Evolutionary conservation across 2,329 filamentous ascomycete species (phyloP).

Genomic region (Aspergillus pseudoglaucus): DNA sequence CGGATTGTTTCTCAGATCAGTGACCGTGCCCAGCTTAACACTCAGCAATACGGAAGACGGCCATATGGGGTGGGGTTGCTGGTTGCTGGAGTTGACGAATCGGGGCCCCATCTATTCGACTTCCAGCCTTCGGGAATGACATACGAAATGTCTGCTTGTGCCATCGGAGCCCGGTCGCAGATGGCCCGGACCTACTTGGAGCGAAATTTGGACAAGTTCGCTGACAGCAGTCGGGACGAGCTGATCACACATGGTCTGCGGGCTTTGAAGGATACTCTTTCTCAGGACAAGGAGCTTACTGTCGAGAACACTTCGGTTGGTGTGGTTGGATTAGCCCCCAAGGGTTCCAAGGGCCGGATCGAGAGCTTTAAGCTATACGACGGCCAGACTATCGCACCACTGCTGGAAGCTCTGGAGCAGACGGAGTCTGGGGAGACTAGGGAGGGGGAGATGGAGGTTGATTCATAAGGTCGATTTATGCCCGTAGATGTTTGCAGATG

Average conservation of each 20-base stretch:
- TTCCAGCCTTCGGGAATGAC: slow-evolving; percentile 96
- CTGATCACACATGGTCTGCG: slow-evolving; percentile 83
- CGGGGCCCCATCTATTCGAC: slow-evolving; percentile 92
- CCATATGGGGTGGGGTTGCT: slow-evolving; percentile 93
- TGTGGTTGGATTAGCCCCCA: slow-evolving; percentile 61
- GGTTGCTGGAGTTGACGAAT: slow-evolving; percentile 88
- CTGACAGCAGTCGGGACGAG: slow-evolving; percentile 69
- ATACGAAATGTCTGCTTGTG: slow-evolving; percentile 93
- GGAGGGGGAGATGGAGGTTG: slow-evolving; percentile 51
- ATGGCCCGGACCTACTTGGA: slow-evolving; percentile 98
- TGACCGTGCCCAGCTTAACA: slow-evolving; percentile 95
- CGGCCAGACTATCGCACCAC: slow-evolving; percentile 75
- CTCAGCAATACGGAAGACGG: slow-evolving; percentile 92
- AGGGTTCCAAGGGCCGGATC: slow-evolving; percentile 48
- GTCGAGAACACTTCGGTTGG: slow-evolving; percentile 94
- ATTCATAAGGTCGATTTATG: slow-evolving; percentile 35
- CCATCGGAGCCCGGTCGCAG: slow-evolving; percentile 91
- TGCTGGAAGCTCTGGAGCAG: slow-evolving; percentile 65
- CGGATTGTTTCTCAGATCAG: slow-evolving; percentile 87
- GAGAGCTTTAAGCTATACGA: slow-evolving; percentile 90
- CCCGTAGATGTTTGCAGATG: slow-evolving; percentile 23
- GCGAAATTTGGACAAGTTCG: slow-evolving; percentile 79
- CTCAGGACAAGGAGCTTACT: slow-evolving; percentile 95
- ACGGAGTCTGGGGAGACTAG: slow-evolving; percentile 37
- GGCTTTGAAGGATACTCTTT: slow-evolving; percentile 89